phyloP scores from a whole-genome alignment of 352 stramenopile genomes.

The Pelagophyceae sp. region DNA sequence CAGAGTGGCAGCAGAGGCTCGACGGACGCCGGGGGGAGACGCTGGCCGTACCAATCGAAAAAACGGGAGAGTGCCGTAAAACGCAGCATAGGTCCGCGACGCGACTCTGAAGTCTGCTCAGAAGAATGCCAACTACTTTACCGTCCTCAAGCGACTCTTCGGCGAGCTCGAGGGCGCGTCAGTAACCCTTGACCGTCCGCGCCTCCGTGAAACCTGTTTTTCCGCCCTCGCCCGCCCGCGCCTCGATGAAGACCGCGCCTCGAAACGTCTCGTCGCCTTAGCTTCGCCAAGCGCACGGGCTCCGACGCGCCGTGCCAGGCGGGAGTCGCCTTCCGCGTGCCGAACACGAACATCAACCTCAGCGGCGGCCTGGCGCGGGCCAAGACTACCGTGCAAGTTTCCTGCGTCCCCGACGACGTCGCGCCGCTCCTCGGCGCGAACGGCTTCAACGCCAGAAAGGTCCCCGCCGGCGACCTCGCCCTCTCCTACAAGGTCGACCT shows the following conservation, averaged over 20 bases:
- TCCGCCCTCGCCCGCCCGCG: too few relatives aligned
- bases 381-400: background rate
- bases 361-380: background rate
- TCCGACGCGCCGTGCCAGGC: background rate
- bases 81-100: background rate
- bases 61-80: background rate
- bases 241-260: too few relatives aligned
- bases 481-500: constrained; percentile 8
- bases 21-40: too few relatives aligned
- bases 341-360: constrained; percentile 16
- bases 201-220: too few relatives aligned
- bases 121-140: background rate
- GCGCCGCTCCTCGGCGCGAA: background rate
- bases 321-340: background rate
- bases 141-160: constrained; percentile 1
- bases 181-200: too few relatives aligned
- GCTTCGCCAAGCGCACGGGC: background rate
- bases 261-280: too few relatives aligned
- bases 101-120: constrained; percentile 6
- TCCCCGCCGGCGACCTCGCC: constrained; percentile 13
- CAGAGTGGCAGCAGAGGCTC: too few relatives aligned
- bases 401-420: constrained; percentile 9
- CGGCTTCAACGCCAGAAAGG: background rate
- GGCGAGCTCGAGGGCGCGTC: background rate
- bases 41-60: background rate